Evolutionary conservation across 1,284 basidiomycete species (phyloP).

Genomic region (Marasmius sp.): DNA sequence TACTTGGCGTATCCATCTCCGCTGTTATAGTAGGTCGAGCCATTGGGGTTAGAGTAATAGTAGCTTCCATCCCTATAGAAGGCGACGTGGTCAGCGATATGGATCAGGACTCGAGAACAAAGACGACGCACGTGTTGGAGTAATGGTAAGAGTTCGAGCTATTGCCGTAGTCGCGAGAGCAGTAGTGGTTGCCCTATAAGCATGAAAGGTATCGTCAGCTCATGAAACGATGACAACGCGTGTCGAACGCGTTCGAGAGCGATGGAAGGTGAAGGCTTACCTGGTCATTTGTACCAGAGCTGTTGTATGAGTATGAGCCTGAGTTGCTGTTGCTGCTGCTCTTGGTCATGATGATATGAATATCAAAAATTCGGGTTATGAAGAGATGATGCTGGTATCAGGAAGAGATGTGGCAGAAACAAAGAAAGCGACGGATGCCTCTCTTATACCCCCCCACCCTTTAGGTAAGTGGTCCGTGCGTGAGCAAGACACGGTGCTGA

Average conservation of each 20-base stretch:
- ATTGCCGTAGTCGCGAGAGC: constrained; percentile 43
- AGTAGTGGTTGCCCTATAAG: constrained; percentile 56
- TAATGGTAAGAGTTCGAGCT: constrained; percentile 54
- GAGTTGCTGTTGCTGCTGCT: not conserved
- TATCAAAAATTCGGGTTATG: not conserved
- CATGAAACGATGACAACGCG: not conserved
- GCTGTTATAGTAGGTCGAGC: constrained; percentile 58
- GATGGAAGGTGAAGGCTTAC: constrained; percentile 25
- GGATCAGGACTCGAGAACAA: not conserved
- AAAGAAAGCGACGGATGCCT: not conserved
- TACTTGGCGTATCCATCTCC: constrained; percentile 49
- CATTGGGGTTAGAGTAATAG: constrained; percentile 61
- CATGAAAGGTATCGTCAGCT: not conserved
- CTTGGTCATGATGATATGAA: not conserved
- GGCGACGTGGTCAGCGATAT: not conserved
- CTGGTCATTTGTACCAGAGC: constrained; percentile 50
- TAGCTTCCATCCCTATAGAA: constrained; percentile 50
- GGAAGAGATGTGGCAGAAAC: not conserved
- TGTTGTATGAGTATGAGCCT: constrained; percentile 38
- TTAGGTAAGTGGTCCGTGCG: no score
- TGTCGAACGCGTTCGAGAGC: not conserved
- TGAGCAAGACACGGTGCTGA: no score
- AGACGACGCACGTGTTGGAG: constrained; percentile 45
- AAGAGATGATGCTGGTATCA: not conserved
- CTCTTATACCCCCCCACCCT: no score